Evolutionary conservation across 2,329 filamentous ascomycete species (phyloP).

Genomic region (Blastomyces percursus): DNA sequence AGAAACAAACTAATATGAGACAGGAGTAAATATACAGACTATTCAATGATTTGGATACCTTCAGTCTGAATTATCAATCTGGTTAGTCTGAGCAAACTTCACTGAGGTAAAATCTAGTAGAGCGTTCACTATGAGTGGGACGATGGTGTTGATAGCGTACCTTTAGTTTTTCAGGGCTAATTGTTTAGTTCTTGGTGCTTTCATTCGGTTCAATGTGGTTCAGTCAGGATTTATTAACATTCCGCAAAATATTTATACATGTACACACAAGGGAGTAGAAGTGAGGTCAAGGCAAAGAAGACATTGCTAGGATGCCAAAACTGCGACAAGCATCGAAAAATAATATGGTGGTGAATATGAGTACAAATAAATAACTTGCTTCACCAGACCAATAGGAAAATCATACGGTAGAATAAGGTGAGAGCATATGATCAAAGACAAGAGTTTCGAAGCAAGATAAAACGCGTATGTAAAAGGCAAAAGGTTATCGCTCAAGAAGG

Average conservation of each 20-base stretch:
- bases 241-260: background rate
- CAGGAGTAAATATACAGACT: background rate
- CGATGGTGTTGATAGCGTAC: background rate
- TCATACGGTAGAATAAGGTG: background rate
- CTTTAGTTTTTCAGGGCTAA: background rate
- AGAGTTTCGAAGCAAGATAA: background rate
- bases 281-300: background rate
- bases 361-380: background rate
- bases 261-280: background rate
- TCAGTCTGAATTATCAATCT: background rate
- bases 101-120: background rate
- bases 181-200: background rate
- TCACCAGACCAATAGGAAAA: background rate
- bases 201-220: background rate
- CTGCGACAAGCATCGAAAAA: background rate
- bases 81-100: background rate
- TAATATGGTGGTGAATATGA: background rate
- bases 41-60: background rate
- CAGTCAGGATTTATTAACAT: background rate
- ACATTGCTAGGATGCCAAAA: background rate
- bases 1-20: background rate
- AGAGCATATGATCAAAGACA: background rate
- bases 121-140: background rate
- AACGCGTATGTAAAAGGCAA: background rate
- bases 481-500: background rate